Conservation (phyloP, 768 basidiomycete species). For the Pleurotus salmoneostramineus region DNA sequence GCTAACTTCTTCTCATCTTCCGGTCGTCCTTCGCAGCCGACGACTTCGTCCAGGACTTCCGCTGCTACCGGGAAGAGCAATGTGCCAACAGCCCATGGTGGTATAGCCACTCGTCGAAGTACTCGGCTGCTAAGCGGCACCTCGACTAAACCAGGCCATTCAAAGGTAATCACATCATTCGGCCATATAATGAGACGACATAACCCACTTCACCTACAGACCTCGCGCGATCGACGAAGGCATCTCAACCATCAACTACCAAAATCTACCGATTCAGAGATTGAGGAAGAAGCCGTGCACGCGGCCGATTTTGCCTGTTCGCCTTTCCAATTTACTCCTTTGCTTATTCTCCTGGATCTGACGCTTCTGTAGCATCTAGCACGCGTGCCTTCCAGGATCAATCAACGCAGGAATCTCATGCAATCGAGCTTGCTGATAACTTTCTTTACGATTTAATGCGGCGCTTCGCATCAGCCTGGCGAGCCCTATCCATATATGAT, state of each 20-base stretch:
- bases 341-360: slow-evolving; percentile 59
- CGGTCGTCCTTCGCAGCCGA: slow-evolving; percentile 74
- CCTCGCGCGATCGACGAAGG: slow-evolving; percentile 57
- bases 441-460: slow-evolving; percentile 81
- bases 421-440: slow-evolving; percentile 72
- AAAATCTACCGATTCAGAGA: slow-evolving; percentile 65
- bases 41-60: slow-evolving; percentile 58
- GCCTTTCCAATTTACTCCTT: slow-evolving; percentile 54
- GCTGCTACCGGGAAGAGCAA: slow-evolving; percentile 49
- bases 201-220: slow-evolving; percentile 19
- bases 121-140: slow-evolving; percentile 64
- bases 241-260: slow-evolving; percentile 50
- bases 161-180: slow-evolving; percentile 45
- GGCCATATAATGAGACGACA: not conserved
- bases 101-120: slow-evolving; percentile 62
- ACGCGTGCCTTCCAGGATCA: slow-evolving; percentile 69
- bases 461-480: slow-evolving; percentile 76
- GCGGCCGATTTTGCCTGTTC: slow-evolving; percentile 50
- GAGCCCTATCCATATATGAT: slow-evolving; percentile 72
- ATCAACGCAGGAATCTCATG: slow-evolving; percentile 68
- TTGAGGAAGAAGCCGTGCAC: slow-evolving; percentile 56
- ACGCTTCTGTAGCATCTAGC: slow-evolving; percentile 59
- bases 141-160: slow-evolving; percentile 42
- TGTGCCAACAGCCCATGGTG: slow-evolving; percentile 36
- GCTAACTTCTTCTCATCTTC: slow-evolving; percentile 86